A percentile compares a stretch with the other conserved stretches of the same genome.
phyloP scores from a whole-genome alignment of 2,329 filamentous ascomycete species.

The Hymenoscyphus repandus region DNA sequence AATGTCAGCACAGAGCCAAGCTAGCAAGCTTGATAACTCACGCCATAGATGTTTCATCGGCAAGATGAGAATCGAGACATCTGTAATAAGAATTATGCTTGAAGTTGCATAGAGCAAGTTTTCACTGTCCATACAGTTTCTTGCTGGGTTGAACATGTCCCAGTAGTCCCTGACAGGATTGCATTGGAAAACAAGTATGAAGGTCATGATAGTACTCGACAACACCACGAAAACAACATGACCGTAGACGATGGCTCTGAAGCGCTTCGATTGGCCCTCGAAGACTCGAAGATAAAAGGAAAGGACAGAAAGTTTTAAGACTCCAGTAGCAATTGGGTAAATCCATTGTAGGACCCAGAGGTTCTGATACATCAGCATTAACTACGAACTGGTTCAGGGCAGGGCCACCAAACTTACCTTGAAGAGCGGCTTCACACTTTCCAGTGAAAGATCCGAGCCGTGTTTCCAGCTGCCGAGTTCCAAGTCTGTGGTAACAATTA shows the following conservation, averaged over 20 bases:
- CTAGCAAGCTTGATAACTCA: neutral
- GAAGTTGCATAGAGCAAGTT: neutral
- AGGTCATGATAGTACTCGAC: neutral
- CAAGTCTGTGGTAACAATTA: constrained; percentile 1
- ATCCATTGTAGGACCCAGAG: constrained; percentile 6
- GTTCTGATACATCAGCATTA: neutral
- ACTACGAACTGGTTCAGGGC: neutral
- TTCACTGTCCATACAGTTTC: neutral
- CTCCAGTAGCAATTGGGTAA: neutral
- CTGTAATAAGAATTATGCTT: neutral
- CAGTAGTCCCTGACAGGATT: neutral
- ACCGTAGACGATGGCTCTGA: constrained; percentile 1
- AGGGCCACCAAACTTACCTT: neutral
- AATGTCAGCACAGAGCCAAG: neutral
- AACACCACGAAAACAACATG: neutral
- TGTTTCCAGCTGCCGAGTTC: constrained; percentile 6
- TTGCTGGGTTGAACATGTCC: neutral
- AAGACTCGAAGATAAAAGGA: constrained; percentile 8
- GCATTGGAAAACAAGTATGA: constrained; percentile 4
- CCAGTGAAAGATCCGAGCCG: neutral
- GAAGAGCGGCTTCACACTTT: neutral
- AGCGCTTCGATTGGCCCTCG: constrained; percentile 1
- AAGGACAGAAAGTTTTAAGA: constrained; percentile 5
- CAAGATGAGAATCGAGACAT: neutral
- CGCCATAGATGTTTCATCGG: constrained; percentile 7